Conservation (phyloP, 352 stramenopile species). For the Halophytophthora batemanensis region DNA sequence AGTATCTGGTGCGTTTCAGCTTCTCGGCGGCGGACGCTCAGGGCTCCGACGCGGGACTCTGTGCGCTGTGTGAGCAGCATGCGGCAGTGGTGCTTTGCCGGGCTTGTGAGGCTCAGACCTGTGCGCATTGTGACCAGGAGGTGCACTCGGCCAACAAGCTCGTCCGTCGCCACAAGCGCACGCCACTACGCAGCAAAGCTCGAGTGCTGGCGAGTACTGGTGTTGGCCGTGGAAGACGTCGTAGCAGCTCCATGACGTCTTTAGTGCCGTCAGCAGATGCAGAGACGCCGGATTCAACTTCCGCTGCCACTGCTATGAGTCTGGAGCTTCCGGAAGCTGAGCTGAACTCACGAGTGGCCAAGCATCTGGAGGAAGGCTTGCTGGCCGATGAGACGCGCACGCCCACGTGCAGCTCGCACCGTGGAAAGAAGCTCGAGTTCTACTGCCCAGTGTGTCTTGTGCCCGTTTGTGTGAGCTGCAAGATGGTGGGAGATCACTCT, state of each 20-base stretch:
- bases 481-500: constrained; percentile 80
- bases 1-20: constrained; percentile 68
- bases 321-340: constrained; percentile 19
- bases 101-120: constrained; percentile 70
- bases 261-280: constrained; percentile 8
- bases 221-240: constrained; percentile 26
- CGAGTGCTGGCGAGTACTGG: constrained; percentile 14
- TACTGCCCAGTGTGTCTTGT: constrained; percentile 62
- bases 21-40: constrained; percentile 35
- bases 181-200: constrained; percentile 25
- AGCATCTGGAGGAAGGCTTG: constrained; percentile 44
- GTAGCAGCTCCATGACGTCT: constrained; percentile 34
- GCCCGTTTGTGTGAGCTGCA: constrained; percentile 75
- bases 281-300: neutral
- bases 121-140: constrained; percentile 55
- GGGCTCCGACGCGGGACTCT: constrained; percentile 21
- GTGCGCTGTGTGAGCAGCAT: constrained; percentile 64
- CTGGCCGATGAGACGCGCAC: constrained; percentile 26
- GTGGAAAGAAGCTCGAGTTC: constrained; percentile 68
- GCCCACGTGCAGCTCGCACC: constrained; percentile 37
- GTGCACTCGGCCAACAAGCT: constrained; percentile 84
- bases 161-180: constrained; percentile 62
- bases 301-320: constrained; percentile 2
- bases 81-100: constrained; percentile 48
- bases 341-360: constrained; percentile 32